Evolutionary conservation across 805 yeast genomes (phyloP), one percentile per base, ranked within the genome.

Genomic region (Kodamaea lidongshanica): DNA sequence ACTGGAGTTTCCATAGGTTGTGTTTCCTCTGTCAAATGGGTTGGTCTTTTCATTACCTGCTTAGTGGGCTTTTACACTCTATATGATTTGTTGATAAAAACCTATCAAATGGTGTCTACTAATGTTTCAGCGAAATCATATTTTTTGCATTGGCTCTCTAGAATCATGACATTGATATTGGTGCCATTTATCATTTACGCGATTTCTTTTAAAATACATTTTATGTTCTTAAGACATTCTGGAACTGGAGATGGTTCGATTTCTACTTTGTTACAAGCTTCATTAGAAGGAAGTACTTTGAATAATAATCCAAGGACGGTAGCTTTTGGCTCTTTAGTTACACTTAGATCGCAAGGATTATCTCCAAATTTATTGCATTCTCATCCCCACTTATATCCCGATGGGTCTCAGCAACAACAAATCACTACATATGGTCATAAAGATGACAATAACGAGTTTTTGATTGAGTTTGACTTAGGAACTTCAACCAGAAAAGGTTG

Each of bases 161-260:
- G 97, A 43, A 65, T 81, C 21, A 30, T 70, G 7, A 59, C 78
- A 8, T 62, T 92, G 48, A 84, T 92, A 23, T 25, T 80, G 1
- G 54, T 86, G 12, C 98, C 98, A 3, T 48, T 77, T 16, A 17
- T 67, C 17, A 73, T 89, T 14, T 92, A 85, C 48, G 50, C 83
- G 48, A 46, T 70, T 18, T 74, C 79, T 46, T 92, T 92, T 70
- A 81, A 78, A 50, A 61, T 83, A 23, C 98, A 92, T 54, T 92
- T 92, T 45, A 46, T 69, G 12, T 61, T 87, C 21, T 70, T 92
- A 34, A 74, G 71, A 46, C 77, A 77, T 45, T 72, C 94, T 2
- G 98, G 98, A 12, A 77, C 95, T 0, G 98, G 97, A 23, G 95
- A 89, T 54, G 82, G 94, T 3, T 78, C 92, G 30, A 84, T 92